Conservation (phyloP, 1,284 basidiomycete genomes). For the Waitea zeae region DNA sequence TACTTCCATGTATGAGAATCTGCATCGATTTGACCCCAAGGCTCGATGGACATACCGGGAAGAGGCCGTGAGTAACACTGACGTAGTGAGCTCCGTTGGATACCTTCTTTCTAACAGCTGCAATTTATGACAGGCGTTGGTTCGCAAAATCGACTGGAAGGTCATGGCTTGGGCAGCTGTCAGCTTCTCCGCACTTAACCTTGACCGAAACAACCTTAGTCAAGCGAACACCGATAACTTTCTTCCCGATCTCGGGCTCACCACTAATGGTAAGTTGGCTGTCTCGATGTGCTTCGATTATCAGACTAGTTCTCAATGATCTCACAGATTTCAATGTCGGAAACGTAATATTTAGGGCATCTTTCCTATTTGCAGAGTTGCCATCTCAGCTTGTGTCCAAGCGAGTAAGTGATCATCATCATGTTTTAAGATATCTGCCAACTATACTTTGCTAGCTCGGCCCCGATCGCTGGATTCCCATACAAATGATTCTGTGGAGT, state of each 20-base stretch:
- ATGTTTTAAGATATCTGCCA: too few relatives aligned
- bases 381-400: constrained; percentile 64
- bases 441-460: too few relatives aligned
- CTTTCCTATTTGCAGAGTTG: constrained; percentile 44
- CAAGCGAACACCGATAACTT: constrained; percentile 56
- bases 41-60: too few relatives aligned
- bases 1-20: constrained; percentile 39
- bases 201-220: constrained; percentile 38
- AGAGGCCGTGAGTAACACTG: too few relatives aligned
- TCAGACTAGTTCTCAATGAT: too few relatives aligned
- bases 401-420: constrained; percentile 43
- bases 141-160: too few relatives aligned
- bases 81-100: too few relatives aligned
- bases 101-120: too few relatives aligned
- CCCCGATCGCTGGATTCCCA: constrained; percentile 61
- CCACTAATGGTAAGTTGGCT: constrained; percentile 53
- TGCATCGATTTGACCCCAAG: constrained; percentile 44
- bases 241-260: constrained; percentile 39
- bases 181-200: constrained; percentile 43
- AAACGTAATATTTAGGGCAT: constrained; percentile 30
- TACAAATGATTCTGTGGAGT: constrained; percentile 33
- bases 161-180: constrained; percentile 48
- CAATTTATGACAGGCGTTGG: too few relatives aligned
- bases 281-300: too few relatives aligned
- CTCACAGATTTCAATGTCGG: too few relatives aligned